phyloP scores from a whole-genome alignment of 139 green algal species.

The Auxenochlorella pyrenoidosa region DNA sequence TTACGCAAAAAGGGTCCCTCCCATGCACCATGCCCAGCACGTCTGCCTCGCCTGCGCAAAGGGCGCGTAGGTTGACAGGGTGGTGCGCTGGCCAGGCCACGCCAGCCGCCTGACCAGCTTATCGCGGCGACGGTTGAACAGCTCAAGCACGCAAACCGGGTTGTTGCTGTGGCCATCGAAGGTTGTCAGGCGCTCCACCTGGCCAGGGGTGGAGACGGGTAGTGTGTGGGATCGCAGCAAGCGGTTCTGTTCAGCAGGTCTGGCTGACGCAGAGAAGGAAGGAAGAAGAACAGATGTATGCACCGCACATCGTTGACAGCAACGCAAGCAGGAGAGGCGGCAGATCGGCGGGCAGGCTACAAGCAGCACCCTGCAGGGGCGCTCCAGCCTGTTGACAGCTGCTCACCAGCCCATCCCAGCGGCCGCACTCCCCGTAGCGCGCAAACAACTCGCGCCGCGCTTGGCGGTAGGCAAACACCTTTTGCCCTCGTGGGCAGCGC shows the following conservation, averaged over 20 bases:
- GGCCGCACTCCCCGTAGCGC: conserved; percentile 79
- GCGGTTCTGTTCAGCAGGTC: too few relatives aligned
- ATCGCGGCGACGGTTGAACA: conserved; percentile 74
- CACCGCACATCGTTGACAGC: too few relatives aligned
- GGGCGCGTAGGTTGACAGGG: conserved; percentile 64
- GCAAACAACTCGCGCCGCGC: conserved; percentile 83
- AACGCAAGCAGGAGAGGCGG: not conserved
- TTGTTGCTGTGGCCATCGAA: conserved; percentile 43
- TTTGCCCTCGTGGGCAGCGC: conserved; percentile 74
- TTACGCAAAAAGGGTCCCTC: too few relatives aligned
- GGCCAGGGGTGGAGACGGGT: not conserved
- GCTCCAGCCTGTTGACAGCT: not conserved
- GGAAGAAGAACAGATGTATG: too few relatives aligned
- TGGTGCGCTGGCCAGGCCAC: conserved; percentile 44
- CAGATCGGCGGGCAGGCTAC: not conserved
- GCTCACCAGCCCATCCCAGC: conserved; percentile 83
- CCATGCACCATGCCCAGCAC: too few relatives aligned
- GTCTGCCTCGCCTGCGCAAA: too few relatives aligned
- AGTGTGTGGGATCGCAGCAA: not conserved
- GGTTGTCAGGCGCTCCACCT: conserved; percentile 29
- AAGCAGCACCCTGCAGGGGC: not conserved
- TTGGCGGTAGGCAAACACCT: conserved; percentile 63
- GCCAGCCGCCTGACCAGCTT: conserved; percentile 65
- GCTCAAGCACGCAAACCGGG: conserved; percentile 42
- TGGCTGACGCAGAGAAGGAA: too few relatives aligned